phyloP scores from a whole-genome alignment of 805 yeast species.

The Pichia sporocuriosa region DNA sequence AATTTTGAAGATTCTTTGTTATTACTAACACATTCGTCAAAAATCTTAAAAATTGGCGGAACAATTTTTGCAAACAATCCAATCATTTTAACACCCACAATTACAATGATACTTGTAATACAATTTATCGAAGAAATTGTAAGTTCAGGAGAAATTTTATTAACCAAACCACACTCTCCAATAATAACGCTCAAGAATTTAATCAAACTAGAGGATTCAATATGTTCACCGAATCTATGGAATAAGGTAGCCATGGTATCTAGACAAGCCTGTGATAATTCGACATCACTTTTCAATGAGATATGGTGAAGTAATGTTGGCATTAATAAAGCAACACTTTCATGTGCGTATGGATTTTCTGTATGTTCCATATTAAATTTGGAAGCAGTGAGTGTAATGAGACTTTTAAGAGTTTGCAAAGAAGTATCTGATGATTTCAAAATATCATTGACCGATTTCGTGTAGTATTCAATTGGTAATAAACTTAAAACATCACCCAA shows the following conservation, averaged over 20 bases:
- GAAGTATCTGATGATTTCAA: constrained; percentile 32
- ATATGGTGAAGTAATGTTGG: constrained; percentile 41
- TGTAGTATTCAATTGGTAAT: constrained; percentile 70
- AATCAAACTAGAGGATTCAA: constrained; percentile 42
- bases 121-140: constrained; percentile 68
- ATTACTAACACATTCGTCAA: constrained; percentile 34
- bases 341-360: constrained; percentile 41
- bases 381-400: constrained; percentile 53
- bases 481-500: constrained; percentile 59
- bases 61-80: constrained; percentile 81
- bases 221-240: constrained; percentile 49
- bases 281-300: constrained; percentile 33
- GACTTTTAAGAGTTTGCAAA: constrained; percentile 49
- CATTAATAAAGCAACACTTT: constrained; percentile 46
- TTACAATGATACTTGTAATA: constrained; percentile 60
- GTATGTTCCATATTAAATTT: constrained; percentile 66
- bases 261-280: constrained; percentile 60
- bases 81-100: constrained; percentile 79
- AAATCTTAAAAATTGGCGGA: constrained; percentile 62
- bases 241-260: constrained; percentile 61
- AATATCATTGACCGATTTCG: constrained; percentile 47
- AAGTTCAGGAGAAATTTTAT: constrained; percentile 45
- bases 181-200: constrained; percentile 44
- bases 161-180: constrained; percentile 47
- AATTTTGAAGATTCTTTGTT: constrained; percentile 30